A percentile compares a stretch with the other conserved stretches of the same genome.
Conservation (phyloP, 1,284 basidiomycete genomes). For the Uromyces viciae-fabae region DNA sequence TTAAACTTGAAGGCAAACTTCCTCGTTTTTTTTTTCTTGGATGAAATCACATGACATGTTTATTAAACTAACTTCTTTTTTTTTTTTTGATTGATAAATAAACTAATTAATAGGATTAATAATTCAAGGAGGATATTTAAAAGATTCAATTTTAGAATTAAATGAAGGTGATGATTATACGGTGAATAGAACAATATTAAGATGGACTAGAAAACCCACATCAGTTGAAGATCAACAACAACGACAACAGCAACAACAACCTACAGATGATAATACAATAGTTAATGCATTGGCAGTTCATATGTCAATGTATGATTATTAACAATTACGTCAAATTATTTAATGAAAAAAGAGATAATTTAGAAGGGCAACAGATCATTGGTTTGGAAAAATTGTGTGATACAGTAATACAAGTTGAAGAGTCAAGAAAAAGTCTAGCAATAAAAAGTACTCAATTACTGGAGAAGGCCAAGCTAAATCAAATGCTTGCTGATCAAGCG, state of each 20-base stretch:
- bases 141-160: conserved; percentile 64
- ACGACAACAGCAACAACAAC: conserved; percentile 72
- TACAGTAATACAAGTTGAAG: conserved; percentile 92
- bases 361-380: conserved; percentile 98
- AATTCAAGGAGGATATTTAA: conserved; percentile 77
- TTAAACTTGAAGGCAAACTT: conserved; percentile 74
- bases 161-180: conserved; percentile 65
- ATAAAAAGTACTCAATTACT: conserved; percentile 87
- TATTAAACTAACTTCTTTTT: conserved; percentile 20
- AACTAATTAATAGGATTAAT: conserved; percentile 67
- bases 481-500: conserved; percentile 97
- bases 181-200: background rate
- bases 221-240: too few relatives aligned
- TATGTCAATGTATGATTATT: conserved; percentile 84
- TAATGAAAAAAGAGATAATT: conserved; percentile 91
- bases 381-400: conserved; percentile 94
- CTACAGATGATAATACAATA: conserved; percentile 76
- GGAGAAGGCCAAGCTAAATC: conserved; percentile 93
- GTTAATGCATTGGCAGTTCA: conserved; percentile 93
- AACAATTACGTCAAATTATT: conserved; percentile 93
- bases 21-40: background rate
- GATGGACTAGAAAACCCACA: conserved; percentile 10
- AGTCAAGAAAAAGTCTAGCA: conserved; percentile 88
- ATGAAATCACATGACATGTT: conserved; percentile 38
- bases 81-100: too few relatives aligned